Base-by-base conservation (phyloP, 2,329 filamentous ascomycete species). In the Aspergillus fructus region DNA sequence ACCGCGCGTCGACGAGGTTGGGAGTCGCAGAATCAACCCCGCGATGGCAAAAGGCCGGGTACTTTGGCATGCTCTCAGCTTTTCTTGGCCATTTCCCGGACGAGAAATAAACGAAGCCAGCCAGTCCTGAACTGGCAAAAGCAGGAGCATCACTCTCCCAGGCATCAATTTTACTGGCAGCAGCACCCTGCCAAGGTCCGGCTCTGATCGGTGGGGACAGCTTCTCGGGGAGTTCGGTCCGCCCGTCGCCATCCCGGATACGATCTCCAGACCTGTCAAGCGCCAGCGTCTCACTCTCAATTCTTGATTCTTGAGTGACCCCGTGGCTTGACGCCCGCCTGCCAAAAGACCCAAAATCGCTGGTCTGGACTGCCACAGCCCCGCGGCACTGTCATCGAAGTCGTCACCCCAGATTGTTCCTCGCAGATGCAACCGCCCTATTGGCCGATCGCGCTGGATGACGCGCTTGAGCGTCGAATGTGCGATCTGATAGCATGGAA, bases 161-260 rank as follows among this genome's bases (percentile, higher is more conserved):
- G 30, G n/a, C 43, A 11, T 42, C 30, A 33, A 48, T 40, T 39
- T 24, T 34, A 51, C 34, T 46, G 33, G 46, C 33, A 43, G 34
- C 40, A 39, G 15, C 17, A 13, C 45, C 37, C 23, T 47, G 34
- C 43, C 33, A 15, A 30, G 30, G 42, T 37, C 50, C 27, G 12
- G 33, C 33, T 43, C 6, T 24, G 49, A 53, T 46, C 50, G 39
- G 41, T 53, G 50, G 58, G 59, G 56, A 43, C 42, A 37, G 51
- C 59, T 58, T 53, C 46, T 50, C 63, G 63, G 60, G 63, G 64
- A 64, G 54, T 3, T 40, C 61, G 57, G 60, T 39, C 62, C 60
- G 64, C 59, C 50, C 55, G 59, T 59, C 60, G 23, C 55, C 60
- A 63, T 27, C 24, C 27, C 27, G 27, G 27, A 53, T 58, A 52